Conservation (phyloP, 78 protist species). For the Planoprotostelium fungivorum region DNA sequence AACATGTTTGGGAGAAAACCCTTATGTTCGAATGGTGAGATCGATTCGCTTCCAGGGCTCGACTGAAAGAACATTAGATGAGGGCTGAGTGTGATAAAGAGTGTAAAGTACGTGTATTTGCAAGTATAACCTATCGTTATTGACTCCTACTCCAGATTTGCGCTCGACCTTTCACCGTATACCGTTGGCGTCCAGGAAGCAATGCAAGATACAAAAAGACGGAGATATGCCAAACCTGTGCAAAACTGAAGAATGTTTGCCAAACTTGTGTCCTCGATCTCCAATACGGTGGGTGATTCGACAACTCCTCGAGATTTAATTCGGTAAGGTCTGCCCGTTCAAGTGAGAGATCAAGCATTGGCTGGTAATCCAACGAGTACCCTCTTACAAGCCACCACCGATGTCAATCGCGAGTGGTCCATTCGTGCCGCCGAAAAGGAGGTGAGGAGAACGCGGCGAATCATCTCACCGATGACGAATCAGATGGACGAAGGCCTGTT, state of each 20-base stretch:
- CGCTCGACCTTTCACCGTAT: conserved; percentile 75
- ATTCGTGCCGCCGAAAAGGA: conserved; percentile 28
- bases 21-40: conserved; percentile 80
- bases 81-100: conserved; percentile 14
- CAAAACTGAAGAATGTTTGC: conserved; percentile 90
- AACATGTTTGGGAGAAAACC: conserved; percentile 87
- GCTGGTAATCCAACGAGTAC: too few species aligned
- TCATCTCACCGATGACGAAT: too few species aligned
- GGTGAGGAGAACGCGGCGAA: too few species aligned
- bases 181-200: conserved; percentile 76
- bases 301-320: too few species aligned
- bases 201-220: conserved; percentile 70
- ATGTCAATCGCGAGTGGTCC: conserved; percentile 36
- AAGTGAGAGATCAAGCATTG: conserved; percentile 77
- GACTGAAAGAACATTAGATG: conserved; percentile 2
- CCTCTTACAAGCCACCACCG: conserved; percentile 12
- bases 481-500: conserved; percentile 32
- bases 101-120: too few species aligned
- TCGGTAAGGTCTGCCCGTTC: conserved; percentile 86
- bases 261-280: conserved; percentile 93
- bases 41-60: neutral
- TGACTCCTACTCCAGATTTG: too few species aligned
- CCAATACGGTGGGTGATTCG: too few species aligned
- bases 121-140: too few species aligned
- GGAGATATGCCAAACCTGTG: conserved; percentile 89